phyloP scores from a whole-genome alignment of 1,284 basidiomycete genomes.

The Ustilago vetiveriae region DNA sequence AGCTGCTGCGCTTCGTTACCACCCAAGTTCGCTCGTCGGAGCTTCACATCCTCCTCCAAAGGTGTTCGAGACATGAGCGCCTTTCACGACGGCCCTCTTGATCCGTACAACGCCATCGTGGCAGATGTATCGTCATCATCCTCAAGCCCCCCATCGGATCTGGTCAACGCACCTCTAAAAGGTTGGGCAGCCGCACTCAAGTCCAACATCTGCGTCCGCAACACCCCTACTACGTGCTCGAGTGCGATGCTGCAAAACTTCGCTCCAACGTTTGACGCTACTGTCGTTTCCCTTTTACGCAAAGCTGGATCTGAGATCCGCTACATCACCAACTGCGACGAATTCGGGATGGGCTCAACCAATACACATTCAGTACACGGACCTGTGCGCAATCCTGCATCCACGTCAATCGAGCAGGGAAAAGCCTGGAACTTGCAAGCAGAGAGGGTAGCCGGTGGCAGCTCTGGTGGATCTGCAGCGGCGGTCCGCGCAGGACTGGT shows the following conservation, averaged over 20 bases:
- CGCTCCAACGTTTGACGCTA: conserved; percentile 84
- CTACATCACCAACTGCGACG: conserved; percentile 95
- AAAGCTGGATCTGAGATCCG: conserved; percentile 77
- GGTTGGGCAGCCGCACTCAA: conserved; percentile 62
- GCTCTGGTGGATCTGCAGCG: conserved; percentile 65
- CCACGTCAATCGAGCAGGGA: not conserved
- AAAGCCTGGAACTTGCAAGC: conserved; percentile 64
- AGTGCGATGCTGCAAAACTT: conserved; percentile 70
- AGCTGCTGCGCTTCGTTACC: conserved; percentile 10
- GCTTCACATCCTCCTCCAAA: conserved; percentile 1
- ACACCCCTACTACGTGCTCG: conserved; percentile 50
- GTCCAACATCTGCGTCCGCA: conserved; percentile 57
- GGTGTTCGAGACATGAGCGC: not conserved
- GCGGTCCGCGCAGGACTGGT: conserved; percentile 52
- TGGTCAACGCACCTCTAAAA: conserved; percentile 21
- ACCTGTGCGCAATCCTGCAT: conserved; percentile 56
- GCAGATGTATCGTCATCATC: not conserved
- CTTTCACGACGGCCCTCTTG: conserved; percentile 24
- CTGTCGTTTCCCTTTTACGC: conserved; percentile 77
- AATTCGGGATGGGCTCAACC: conserved; percentile 89
- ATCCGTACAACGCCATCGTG: conserved; percentile 49
- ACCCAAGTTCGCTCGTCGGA: not conserved
- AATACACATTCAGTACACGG: conserved; percentile 59
- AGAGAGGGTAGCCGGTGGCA: conserved; percentile 72
- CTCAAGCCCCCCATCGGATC: not conserved